phyloP scores from a whole-genome alignment of 2,329 filamentous ascomycete genomes.

The Sclerotinia nivalis region DNA sequence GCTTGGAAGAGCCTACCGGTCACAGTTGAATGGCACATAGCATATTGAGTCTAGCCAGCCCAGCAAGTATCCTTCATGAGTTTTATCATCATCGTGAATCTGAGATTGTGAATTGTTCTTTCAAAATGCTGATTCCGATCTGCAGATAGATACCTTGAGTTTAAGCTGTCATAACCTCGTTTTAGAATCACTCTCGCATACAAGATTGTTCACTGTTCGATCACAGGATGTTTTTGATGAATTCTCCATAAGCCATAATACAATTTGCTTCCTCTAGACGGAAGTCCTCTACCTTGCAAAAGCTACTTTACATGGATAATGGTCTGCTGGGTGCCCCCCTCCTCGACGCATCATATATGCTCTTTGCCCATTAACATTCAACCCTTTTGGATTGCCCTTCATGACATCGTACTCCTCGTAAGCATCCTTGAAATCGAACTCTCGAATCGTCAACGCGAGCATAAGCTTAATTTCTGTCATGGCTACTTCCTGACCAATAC shows the following conservation, averaged over 20 bases:
- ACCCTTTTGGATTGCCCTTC: neutral
- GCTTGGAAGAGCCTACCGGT: too few relatives aligned
- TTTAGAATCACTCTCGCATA: neutral
- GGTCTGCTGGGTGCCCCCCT: neutral
- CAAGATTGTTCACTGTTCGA: too few relatives aligned
- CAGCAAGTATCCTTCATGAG: neutral
- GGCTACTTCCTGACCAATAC: conserved; percentile 57
- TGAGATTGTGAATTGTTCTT: neutral
- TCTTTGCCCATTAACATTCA: conserved; percentile 10
- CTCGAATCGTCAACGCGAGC: conserved; percentile 44
- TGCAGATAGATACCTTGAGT: neutral
- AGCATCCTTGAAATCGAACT: conserved; percentile 18
- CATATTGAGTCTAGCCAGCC: neutral
- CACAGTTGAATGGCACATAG: neutral
- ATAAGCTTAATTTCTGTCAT: conserved; percentile 52
- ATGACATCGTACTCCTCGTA: conserved; percentile 8
- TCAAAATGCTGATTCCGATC: neutral
- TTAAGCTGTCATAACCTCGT: neutral
- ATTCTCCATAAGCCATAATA: too few relatives aligned
- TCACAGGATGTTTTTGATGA: neutral
- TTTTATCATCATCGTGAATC: neutral
- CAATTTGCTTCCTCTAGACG: too few relatives aligned
- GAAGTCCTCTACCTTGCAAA: neutral
- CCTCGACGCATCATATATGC: conserved; percentile 11
- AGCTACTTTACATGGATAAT: conserved; percentile 8